These are phyloP conservation scores for Coprinellus micaceus DNA, from an alignment of 768 basidiomycete species.

Conservation along the genomic window DNA sequence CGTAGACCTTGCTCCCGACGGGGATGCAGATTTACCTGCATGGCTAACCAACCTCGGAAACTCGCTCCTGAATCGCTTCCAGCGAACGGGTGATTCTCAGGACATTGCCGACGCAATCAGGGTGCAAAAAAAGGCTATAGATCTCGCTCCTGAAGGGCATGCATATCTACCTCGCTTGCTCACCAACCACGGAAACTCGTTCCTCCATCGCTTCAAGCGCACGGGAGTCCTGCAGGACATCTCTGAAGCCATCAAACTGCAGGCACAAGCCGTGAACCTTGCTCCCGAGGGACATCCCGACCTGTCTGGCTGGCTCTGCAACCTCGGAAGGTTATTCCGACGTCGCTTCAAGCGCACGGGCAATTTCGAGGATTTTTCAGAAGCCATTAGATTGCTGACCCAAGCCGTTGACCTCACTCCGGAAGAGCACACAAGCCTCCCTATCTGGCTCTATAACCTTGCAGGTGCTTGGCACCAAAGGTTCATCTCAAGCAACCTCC, in stretches of 20 bases:
- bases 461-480: no score
- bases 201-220: no score
- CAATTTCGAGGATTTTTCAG: conserved; percentile 9
- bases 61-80: not conserved
- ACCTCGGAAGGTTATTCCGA: conserved; percentile 16
- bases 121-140: no score
- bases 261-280: conserved; percentile 1
- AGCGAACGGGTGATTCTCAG: not conserved
- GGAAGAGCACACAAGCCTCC: no score
- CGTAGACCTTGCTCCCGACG: not conserved
- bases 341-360: conserved; percentile 1
- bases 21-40: not conserved
- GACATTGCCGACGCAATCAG: no score
- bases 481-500: no score
- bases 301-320: not conserved
- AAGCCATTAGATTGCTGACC: not conserved
- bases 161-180: no score
- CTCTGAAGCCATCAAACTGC: conserved; percentile 7
- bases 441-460: no score
- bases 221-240: conserved; percentile 12
- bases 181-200: no score
- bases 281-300: not conserved
- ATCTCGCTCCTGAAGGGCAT: no score
- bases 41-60: not conserved
- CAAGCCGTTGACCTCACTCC: no score